Conservation (phyloP, 1,284 basidiomycete species). For the Caloboletus inedulis region DNA sequence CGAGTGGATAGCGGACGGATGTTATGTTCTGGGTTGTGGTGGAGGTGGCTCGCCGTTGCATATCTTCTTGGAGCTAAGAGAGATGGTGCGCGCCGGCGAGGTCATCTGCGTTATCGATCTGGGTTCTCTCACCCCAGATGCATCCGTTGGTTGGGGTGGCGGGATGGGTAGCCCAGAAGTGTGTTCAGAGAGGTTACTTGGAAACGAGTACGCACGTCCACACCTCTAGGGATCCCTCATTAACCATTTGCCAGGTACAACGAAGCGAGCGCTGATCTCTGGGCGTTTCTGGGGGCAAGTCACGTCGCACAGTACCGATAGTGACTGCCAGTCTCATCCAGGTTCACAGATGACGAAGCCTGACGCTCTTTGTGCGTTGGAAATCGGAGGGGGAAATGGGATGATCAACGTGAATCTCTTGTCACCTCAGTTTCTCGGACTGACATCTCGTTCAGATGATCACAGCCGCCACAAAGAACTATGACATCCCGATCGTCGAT, state of each 20-base stretch:
- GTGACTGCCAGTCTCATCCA: slow-evolving; percentile 11
- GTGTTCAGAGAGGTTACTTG: slow-evolving; percentile 35
- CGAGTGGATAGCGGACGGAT: slow-evolving; percentile 54
- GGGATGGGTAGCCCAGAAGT: slow-evolving; percentile 39
- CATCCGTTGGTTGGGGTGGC: slow-evolving; percentile 37
- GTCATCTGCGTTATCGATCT: slow-evolving; percentile 41
- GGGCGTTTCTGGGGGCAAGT: slow-evolving; percentile 28
- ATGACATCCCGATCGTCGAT: slow-evolving; percentile 38
- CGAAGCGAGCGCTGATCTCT: slow-evolving; percentile 29
- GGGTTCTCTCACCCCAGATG: slow-evolving; percentile 24
- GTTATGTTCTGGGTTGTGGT: slow-evolving; percentile 52
- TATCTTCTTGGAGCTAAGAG: slow-evolving; percentile 44
- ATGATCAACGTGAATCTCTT: slow-evolving; percentile 41
- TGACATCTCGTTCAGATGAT: slow-evolving; percentile 31
- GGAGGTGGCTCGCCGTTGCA: slow-evolving; percentile 53
- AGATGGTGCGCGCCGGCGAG: slow-evolving; percentile 46
- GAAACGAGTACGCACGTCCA: slow-evolving; percentile 39
- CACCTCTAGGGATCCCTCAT: background rate
- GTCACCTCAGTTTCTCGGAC: background rate
- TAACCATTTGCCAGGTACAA: slow-evolving; percentile 25
- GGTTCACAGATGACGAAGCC: slow-evolving; percentile 34
- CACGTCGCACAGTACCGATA: background rate
- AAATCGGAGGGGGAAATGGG: slow-evolving; percentile 60
- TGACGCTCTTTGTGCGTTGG: slow-evolving; percentile 38
- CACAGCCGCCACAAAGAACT: slow-evolving; percentile 36